Base-by-base conservation (phyloP, 805 yeast genomes). In the Henningerozyma blattae region DNA sequence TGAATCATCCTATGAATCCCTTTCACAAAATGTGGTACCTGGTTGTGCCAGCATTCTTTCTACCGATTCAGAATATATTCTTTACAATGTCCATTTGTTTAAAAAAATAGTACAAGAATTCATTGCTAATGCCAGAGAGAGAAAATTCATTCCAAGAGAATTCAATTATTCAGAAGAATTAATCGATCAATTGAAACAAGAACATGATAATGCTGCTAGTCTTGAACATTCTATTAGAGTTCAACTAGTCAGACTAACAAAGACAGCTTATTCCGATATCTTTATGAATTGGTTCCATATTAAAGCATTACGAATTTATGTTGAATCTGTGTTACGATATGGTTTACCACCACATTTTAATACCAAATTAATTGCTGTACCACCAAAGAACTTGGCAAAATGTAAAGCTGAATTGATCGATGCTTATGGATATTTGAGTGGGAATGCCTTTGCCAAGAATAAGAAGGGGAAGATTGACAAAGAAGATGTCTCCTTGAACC, bases 341-440 rank as follows among this genome's bases (percentile, higher is more conserved):
- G 99, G 99, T 1, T 70, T 91, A 43, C 99, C 98, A 24, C 96
- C 97, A 20, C 80, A 79, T 48, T 91, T 89, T 57, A 71, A 74
- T 52, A 64, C 72, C 12, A 65, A 62, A 28, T 48, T 68, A 22
- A 58, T 67, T 32, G 62, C 64, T 18, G 58, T 67, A 18, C 68
- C 81, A 45, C 62, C 58, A 18, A 62, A 65, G 45, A 56, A 63
- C 15, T 51, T 66, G 27, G 63, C 61, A 20, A 73, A 69, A 57
- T 75, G 86, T 30, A 86, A 79, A 59, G 61, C 68, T 38, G 82
- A 78, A 43, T 67, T 91, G 41, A 61, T 82, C 30, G 68, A 67
- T 28, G 75, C 83, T 51, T 91, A 79, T 54, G 94, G 94, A 5
- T 89, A 81, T 58, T 66, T 91, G 37, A 95, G 94, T 24, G 97